These are phyloP conservation scores for Phytophthora sp. DNA, from an alignment of 352 stramenopile genomes.

Conservation along the genomic window DNA sequence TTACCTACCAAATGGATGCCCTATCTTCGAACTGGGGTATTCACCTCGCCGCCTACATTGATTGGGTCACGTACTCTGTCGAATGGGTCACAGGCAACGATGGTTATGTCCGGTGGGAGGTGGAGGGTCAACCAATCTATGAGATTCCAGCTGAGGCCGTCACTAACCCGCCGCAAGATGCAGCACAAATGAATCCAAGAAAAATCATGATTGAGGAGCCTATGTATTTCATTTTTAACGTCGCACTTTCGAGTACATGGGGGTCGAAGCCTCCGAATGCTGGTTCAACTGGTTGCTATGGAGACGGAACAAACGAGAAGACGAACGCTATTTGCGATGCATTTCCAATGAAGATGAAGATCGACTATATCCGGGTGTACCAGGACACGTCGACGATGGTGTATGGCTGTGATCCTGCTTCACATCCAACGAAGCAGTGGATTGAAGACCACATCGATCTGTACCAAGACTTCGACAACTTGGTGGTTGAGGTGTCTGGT, in stretches of 20 bases:
- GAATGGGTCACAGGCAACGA: slow-evolving; percentile 22
- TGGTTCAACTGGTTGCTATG: slow-evolving; percentile 32
- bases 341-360: slow-evolving; percentile 68
- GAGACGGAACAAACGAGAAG: slow-evolving; percentile 29
- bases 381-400: slow-evolving; percentile 43
- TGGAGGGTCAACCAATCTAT: slow-evolving; percentile 17
- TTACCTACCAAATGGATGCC: slow-evolving; percentile 83
- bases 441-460: slow-evolving; percentile 54
- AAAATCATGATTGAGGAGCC: slow-evolving; percentile 84
- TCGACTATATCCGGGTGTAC: slow-evolving; percentile 31
- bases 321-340: slow-evolving; percentile 54
- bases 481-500: slow-evolving; percentile 34
- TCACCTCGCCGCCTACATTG: slow-evolving; percentile 72
- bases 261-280: slow-evolving; percentile 64
- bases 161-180: slow-evolving; percentile 55
- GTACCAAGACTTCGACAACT: slow-evolving; percentile 48
- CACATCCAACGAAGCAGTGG: slow-evolving; percentile 54
- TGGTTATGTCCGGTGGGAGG: slow-evolving; percentile 27
- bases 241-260: slow-evolving; percentile 66
- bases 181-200: slow-evolving; percentile 56
- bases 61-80: slow-evolving; percentile 27
- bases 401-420: slow-evolving; percentile 47
- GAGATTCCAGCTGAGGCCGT: slow-evolving; percentile 15
- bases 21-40: slow-evolving; percentile 92
- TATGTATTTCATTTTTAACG: slow-evolving; percentile 88